Evolutionary conservation across 2,329 filamentous ascomycete genomes (phyloP).

Genomic region (Lachnellula occidentalis): DNA sequence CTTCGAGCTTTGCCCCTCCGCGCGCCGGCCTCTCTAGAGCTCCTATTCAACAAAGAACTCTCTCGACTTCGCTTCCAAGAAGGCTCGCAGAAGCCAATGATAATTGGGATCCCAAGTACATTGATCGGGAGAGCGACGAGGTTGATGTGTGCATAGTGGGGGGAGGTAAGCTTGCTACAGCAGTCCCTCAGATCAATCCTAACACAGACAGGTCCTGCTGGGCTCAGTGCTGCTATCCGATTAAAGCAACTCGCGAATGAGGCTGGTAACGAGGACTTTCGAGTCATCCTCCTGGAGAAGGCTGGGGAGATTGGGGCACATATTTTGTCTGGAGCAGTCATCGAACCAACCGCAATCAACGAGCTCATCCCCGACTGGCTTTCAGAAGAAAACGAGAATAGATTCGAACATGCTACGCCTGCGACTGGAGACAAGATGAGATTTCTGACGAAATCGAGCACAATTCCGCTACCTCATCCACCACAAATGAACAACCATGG

Average conservation of each 20-base stretch:
- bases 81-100: constrained; percentile 44
- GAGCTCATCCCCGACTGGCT: constrained; percentile 95
- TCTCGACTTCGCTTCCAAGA: constrained; percentile 39
- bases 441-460: constrained; percentile 76
- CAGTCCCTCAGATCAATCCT: constrained; percentile 6
- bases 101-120: constrained; percentile 57
- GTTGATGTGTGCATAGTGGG: constrained; percentile 97
- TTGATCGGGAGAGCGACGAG: constrained; percentile 85
- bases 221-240: constrained; percentile 86
- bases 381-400: constrained; percentile 76
- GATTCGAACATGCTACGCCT: constrained; percentile 82
- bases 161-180: constrained; percentile 51
- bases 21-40: constrained; percentile 11
- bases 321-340: constrained; percentile 91
- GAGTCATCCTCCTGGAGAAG: constrained; percentile 89
- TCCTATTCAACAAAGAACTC: constrained; percentile 33
- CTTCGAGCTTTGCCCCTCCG: constrained; percentile 17
- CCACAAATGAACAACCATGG: constrained; percentile 98
- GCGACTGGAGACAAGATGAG: constrained; percentile 84
- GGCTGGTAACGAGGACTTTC: constrained; percentile 91
- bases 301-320: constrained; percentile 92
- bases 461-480: constrained; percentile 78
- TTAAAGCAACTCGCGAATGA: constrained; percentile 94
- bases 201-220: constrained; percentile 63
- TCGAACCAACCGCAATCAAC: constrained; percentile 81